These are phyloP conservation scores for Nyssa sinensis DNA, from an alignment of 148 eudicot species.

Conservation along the genomic window DNA sequence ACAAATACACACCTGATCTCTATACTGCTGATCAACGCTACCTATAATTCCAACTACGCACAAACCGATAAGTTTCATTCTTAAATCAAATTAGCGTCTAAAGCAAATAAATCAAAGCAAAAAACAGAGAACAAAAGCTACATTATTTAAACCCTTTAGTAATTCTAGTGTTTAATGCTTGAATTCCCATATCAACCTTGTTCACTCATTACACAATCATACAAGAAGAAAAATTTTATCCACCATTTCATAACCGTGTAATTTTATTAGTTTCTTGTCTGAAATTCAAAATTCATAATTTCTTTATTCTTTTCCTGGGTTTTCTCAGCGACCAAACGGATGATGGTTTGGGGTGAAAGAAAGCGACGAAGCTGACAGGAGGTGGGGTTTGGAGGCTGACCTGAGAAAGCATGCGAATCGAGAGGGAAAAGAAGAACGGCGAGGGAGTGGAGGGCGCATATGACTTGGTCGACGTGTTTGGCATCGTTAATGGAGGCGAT, in stretches of 20 bases:
- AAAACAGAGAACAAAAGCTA: not conserved
- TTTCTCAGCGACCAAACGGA: not conserved
- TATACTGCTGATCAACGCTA: slow-evolving; percentile 48
- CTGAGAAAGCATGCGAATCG: slow-evolving; percentile 50
- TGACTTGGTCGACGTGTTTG: slow-evolving; percentile 61
- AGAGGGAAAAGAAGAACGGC: slow-evolving; percentile 61
- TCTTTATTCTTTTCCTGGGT: not conserved
- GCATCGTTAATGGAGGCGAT: slow-evolving; percentile 51
- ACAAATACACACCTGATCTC: slow-evolving; percentile 51
- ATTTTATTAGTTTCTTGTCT: too few species aligned
- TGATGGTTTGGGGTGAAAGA: not conserved
- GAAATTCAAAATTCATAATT: too few species aligned
- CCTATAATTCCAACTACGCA: slow-evolving; percentile 37
- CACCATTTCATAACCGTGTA: too few species aligned
- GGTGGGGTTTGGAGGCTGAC: slow-evolving; percentile 18
- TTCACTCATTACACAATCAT: not conserved
- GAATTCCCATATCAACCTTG: not conserved
- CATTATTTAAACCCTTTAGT: not conserved
- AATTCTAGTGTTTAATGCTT: too few species aligned
- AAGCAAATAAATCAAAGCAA: not conserved
- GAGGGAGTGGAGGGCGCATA: slow-evolving; percentile 69
- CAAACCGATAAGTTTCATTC: slow-evolving; percentile 4
- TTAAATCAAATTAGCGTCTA: not conserved
- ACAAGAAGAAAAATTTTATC: not conserved
- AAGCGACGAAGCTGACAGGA: not conserved